These are phyloP conservation scores for Allium fistulosum DNA, from an alignment of 106 monocot genomes.

Conservation along the genomic window DNA sequence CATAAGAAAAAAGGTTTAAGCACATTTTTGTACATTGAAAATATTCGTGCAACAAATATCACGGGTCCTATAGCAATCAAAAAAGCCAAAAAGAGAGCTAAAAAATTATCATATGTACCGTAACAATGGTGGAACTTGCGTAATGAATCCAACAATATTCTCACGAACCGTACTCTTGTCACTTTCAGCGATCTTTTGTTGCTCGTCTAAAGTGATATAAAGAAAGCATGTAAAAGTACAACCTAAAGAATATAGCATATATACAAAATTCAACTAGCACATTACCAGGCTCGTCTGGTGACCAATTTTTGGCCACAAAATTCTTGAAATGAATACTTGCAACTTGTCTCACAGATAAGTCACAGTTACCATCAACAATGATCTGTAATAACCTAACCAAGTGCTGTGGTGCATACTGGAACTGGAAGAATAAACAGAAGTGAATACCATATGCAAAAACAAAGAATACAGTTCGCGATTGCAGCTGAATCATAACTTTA, in stretches of 20 bases:
- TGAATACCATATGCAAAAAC: no score
- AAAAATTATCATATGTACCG: conserved; percentile 34
- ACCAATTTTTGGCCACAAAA: conserved; percentile 93
- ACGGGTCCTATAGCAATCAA: no score
- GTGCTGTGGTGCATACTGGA: conserved; percentile 81
- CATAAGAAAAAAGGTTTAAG: no score
- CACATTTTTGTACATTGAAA: no score
- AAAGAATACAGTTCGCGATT: no score
- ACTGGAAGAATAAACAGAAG: conserved; percentile 4
- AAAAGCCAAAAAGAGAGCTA: not conserved
- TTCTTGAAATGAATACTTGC: conserved; percentile 99
- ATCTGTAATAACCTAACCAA: conserved; percentile 84
- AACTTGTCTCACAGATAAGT: conserved; percentile 79
- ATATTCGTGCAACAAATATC: no score
- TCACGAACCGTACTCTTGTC: conserved; percentile 75
- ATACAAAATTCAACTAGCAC: not conserved
- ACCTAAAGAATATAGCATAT: not conserved
- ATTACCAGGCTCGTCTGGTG: conserved; percentile 60
- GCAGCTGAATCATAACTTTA: no score
- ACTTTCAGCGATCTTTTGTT: conserved; percentile 45
- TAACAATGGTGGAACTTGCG: conserved; percentile 71
- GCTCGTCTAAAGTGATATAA: conserved; percentile 32
- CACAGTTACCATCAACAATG: conserved; percentile 56
- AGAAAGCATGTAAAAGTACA: not conserved
- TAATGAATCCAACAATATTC: conserved; percentile 70